A percentile compares a stretch with the other conserved stretches of the same genome.
phyloP scores from a whole-genome alignment of 164 flowering plant genomes.

The Vitis amurensis region DNA sequence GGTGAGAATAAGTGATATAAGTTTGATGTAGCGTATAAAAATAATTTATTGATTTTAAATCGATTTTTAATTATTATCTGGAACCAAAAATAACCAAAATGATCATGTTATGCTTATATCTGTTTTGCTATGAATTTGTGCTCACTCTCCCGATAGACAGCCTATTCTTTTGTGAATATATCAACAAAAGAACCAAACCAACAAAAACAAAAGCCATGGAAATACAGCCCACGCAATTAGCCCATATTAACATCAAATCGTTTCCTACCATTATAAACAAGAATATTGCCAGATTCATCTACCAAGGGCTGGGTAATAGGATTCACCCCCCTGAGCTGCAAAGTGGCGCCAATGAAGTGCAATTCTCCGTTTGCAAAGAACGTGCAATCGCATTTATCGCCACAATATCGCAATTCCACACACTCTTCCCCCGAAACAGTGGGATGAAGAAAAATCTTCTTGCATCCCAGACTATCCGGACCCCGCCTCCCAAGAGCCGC shows the following conservation, averaged over 20 bases:
- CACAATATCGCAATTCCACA: background rate
- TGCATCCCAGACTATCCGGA: slow-evolving; percentile 80
- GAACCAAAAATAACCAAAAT: too few relatives aligned
- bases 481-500: slow-evolving; percentile 72
- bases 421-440: slow-evolving; percentile 5
- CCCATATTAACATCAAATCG: too few relatives aligned
- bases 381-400: slow-evolving; percentile 5
- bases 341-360: slow-evolving; percentile 75
- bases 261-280: slow-evolving; percentile 74
- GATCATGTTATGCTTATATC: too few relatives aligned
- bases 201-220: background rate
- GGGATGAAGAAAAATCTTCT: slow-evolving; percentile 38
- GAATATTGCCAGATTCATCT: slow-evolving; percentile 65
- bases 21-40: too few relatives aligned
- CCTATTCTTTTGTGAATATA: too few relatives aligned
- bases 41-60: too few relatives aligned
- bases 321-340: slow-evolving; percentile 77
- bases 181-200: background rate
- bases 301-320: slow-evolving; percentile 74
- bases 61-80: too few relatives aligned
- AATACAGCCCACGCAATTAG: background rate
- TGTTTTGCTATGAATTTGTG: too few relatives aligned
- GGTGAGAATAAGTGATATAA: too few relatives aligned
- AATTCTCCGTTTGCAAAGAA: slow-evolving; percentile 33
- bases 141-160: too few relatives aligned